Percentiles rank a stretch among this genome's conserved stretches.
These are phyloP conservation scores for Tylopilus subfusipes DNA, from an alignment of 768 basidiomycete genomes.

Conservation along the genomic window DNA sequence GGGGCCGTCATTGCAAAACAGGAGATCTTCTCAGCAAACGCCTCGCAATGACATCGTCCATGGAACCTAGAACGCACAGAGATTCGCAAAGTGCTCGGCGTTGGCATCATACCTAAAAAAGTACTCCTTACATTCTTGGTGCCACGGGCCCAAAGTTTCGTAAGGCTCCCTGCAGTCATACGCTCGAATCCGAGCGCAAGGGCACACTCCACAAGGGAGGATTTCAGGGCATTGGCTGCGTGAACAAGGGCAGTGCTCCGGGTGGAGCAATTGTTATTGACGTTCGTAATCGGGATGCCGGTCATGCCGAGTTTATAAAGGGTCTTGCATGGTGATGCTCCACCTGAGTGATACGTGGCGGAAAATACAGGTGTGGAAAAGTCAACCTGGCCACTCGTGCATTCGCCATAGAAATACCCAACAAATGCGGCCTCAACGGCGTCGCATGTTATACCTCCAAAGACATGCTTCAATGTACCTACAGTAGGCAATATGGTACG, in stretches of 20 bases:
- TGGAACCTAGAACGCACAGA: slow-evolving; percentile 44
- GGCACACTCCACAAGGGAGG: slow-evolving; percentile 64
- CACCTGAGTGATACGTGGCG: background rate
- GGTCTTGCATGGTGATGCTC: slow-evolving; percentile 39
- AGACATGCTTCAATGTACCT: slow-evolving; percentile 13
- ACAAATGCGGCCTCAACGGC: slow-evolving; percentile 65
- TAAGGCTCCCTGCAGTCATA: slow-evolving; percentile 69
- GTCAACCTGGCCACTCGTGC: slow-evolving; percentile 65
- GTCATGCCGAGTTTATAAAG: slow-evolving; percentile 80
- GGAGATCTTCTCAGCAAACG: background rate
- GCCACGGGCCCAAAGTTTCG: slow-evolving; percentile 65
- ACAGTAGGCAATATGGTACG: background rate
- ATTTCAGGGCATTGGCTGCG: slow-evolving; percentile 64
- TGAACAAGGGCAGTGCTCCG: slow-evolving; percentile 73
- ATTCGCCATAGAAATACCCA: slow-evolving; percentile 76
- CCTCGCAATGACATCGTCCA: background rate
- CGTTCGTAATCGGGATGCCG: slow-evolving; percentile 76
- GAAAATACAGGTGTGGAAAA: background rate
- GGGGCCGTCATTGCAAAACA: slow-evolving; percentile 43
- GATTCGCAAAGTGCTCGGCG: slow-evolving; percentile 65
- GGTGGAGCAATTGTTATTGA: slow-evolving; percentile 84
- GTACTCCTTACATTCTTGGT: slow-evolving; percentile 75
- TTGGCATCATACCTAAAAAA: slow-evolving; percentile 64
- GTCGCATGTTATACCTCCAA: slow-evolving; percentile 74
- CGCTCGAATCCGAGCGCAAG: slow-evolving; percentile 83